Evolutionary conservation across 164 flowering plant genomes (phyloP).

Genomic region (Santalum album): DNA sequence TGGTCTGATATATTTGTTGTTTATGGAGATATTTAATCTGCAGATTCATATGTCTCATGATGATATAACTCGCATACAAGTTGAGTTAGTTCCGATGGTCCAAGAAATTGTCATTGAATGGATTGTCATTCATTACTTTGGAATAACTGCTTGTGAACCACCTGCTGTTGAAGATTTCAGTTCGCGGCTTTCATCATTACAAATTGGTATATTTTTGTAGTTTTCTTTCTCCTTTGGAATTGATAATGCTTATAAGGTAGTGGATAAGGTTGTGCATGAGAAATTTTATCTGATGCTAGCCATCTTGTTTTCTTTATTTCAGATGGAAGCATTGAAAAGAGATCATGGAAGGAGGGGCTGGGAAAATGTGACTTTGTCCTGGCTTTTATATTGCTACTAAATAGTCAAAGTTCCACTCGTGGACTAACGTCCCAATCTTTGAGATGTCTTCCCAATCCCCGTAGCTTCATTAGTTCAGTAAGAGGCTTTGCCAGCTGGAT

Average conservation of each 20-base stretch:
- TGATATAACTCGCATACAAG: slow-evolving; percentile 58
- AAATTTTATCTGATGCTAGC: neutral
- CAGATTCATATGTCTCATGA: slow-evolving; percentile 59
- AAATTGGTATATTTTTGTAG: slow-evolving; percentile 49
- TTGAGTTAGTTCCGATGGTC: slow-evolving; percentile 72
- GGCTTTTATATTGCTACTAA: slow-evolving; percentile 50
- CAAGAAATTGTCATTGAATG: slow-evolving; percentile 68
- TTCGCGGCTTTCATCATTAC: slow-evolving; percentile 76
- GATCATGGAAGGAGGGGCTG: slow-evolving; percentile 58
- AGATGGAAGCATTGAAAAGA: slow-evolving; percentile 45
- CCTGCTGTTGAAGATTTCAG: slow-evolving; percentile 79
- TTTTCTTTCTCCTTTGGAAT: neutral
- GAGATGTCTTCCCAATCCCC: slow-evolving; percentile 38
- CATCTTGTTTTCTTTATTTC: slow-evolving; percentile 12
- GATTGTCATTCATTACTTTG: slow-evolving; percentile 64
- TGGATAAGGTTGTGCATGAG: too few species aligned
- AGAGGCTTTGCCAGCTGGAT: slow-evolving; percentile 66
- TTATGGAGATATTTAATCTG: slow-evolving; percentile 6
- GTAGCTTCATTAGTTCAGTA: slow-evolving; percentile 25
- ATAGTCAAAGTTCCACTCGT: slow-evolving; percentile 25
- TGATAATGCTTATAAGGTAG: too few species aligned
- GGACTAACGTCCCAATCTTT: slow-evolving; percentile 26
- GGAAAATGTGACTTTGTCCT: slow-evolving; percentile 62
- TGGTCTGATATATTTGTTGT: neutral
- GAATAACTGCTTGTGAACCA: slow-evolving; percentile 59